Base-by-base conservation (phyloP, 2,329 filamentous ascomycete species). In the Pseudogymnoascus sp. region DNA sequence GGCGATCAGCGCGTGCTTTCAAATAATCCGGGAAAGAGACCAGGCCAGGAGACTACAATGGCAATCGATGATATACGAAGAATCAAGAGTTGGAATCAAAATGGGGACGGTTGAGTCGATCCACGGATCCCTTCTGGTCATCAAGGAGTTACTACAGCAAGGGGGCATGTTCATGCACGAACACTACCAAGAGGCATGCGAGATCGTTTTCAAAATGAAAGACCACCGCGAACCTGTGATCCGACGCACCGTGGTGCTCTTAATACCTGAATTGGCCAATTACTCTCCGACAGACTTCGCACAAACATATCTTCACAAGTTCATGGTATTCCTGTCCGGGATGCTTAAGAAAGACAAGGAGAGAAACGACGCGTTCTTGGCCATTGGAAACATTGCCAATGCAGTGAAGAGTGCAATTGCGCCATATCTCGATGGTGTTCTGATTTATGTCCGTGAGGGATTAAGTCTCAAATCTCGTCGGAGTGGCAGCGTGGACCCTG, bases 101-200 rank as follows among this genome's bases (percentile, higher is more conserved):
- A 83, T 87, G 60, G 89, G 86, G 69, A 91, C 91, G 16, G 83
- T 95, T 62, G 94, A 99, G 74, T 89, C 87, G 64, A 88, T 96
- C 43, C 95, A 99, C 72, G 94, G 91, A n/a, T 97, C 93, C 1
- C 81, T 99, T 41, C 81, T 99, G 19, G 92, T 95, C 1, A 82
- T 97, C 70, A 95, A 93, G 74, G 93, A 97, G 76, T 83, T 99
- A 58, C 84, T 99, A 16, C 85, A 94, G 66, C 93, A 96, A 73
- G 94, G 94, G 61, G 92, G 92, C 69, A 99, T 99, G 93, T 99
- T 96, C 75, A 97, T 99, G 94, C 92, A 96, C 70, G 90, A 92
- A 39, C 86, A 92, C 72, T 99, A 97, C 74, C 85, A 88, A 63
- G 91, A 96, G 69, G 88, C 91, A 10, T 97, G 93, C 73, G 94